These are phyloP conservation scores for Hypoxylon fuscum DNA, from an alignment of 495 filamentous ascomycete species.

Conservation along the genomic window DNA sequence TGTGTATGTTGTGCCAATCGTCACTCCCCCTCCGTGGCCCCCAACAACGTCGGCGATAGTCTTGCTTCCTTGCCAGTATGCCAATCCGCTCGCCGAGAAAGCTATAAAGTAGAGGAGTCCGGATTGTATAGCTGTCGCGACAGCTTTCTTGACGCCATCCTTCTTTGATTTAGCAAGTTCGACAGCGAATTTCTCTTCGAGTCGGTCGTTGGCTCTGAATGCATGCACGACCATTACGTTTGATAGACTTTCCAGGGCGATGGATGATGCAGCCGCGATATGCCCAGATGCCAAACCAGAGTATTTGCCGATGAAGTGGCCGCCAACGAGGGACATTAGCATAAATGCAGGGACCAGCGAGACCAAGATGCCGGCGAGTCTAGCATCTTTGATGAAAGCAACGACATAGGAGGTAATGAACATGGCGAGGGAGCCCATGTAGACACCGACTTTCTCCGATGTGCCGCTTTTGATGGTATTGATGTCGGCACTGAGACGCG, in stretches of 20 bases:
- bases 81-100: conserved; percentile 70
- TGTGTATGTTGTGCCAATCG: conserved; percentile 68
- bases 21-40: conserved; percentile 47
- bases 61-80: conserved; percentile 71
- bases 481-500: conserved; percentile 67
- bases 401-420: conserved; percentile 72
- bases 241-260: conserved; percentile 57
- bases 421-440: conserved; percentile 65
- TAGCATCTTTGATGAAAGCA: conserved; percentile 67
- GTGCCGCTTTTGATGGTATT: conserved; percentile 69
- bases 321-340: conserved; percentile 69
- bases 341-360: conserved; percentile 72
- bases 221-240: conserved; percentile 62
- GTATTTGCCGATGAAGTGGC: conserved; percentile 68
- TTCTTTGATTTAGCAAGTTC: conserved; percentile 57
- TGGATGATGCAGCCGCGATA: conserved; percentile 47
- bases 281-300: conserved; percentile 60
- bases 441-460: conserved; percentile 73
- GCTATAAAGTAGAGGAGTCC: conserved; percentile 74
- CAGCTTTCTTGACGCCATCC: conserved; percentile 66
- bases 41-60: conserved; percentile 60
- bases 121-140: conserved; percentile 67
- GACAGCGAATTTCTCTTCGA: conserved; percentile 64
- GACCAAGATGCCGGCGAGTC: conserved; percentile 62
- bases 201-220: conserved; percentile 52